Base-by-base conservation (phyloP, 768 basidiomycete genomes). In the Trametes cinnabarina region DNA sequence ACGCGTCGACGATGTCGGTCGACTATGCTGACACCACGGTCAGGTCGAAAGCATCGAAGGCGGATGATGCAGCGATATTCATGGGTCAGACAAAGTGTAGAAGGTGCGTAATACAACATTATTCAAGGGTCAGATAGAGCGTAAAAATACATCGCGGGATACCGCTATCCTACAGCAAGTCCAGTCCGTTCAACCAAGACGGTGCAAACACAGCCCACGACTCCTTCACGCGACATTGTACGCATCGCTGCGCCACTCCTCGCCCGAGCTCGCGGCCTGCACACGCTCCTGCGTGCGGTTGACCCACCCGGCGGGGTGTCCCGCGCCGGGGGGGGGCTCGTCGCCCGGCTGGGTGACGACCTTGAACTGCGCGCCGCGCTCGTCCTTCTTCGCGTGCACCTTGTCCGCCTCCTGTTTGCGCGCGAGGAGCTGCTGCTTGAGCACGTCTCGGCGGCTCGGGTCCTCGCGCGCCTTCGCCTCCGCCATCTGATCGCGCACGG, bases 231-330 rank as follows among this genome's bases (percentile, higher is more conserved):
- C 54, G 47, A 55, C 35, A 35, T 40, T 55, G 40, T 55, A 82
- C 77, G 77, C 80, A 53, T 79, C 71, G 46, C 80, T 82, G 51
- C 76, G 72, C 86, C 86, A 87, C 25, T 74, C 77, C 55, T 75
- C 67, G 11, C 81, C 80, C 8, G 64, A 58, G 34, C 51, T 34
- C 22, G 77, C 81, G 12, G 76, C 72, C 35, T 80, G 76, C 39
- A 75, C 73, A 19, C 75, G 64, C 68, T 76, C 72, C 59, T 72
- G 73, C 22, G 74, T 68, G 51, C 85, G 81, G 63, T 85, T 85
- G n/a, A 88, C 82, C 85, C 87, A 91, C 1, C 90, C 87, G 5
- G 80, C 71, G 5, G 90, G 85, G 59, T 88, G 81, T 0, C 90
- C 87, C 42, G 77, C 73, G 23, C 81, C 74, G 2, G 81, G 79